A percentile compares a stretch with the other conserved stretches of the same genome.
Evolutionary conservation across 495 filamentous ascomycete genomes (phyloP).

Genomic region (Neurospora intermedia): DNA sequence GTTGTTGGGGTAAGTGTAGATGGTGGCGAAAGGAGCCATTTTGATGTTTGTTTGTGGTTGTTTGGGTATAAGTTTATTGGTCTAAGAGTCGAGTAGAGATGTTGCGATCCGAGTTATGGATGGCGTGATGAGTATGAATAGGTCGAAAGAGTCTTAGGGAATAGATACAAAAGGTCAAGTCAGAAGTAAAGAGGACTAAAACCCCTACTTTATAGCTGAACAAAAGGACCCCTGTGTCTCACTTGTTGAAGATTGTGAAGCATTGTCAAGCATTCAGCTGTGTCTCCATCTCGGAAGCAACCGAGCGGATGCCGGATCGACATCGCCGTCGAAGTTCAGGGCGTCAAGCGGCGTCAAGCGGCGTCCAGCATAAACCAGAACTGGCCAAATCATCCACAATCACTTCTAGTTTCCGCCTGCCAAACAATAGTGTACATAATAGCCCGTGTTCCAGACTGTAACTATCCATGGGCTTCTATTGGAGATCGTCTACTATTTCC

Average conservation of each 20-base stretch:
- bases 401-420: not conserved
- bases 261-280: not conserved
- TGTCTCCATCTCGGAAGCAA: not conserved
- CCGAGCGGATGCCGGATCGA: not conserved
- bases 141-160: not conserved
- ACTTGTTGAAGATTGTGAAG: not conserved
- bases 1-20: slow-evolving; percentile 38
- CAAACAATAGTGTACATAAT: not conserved
- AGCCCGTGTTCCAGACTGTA: not conserved
- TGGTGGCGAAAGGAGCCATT: slow-evolving; percentile 46
- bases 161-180: not conserved
- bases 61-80: not conserved
- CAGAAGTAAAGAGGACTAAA: not conserved
- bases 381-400: not conserved
- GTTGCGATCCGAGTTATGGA: not conserved
- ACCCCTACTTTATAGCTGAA: not conserved
- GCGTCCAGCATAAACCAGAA: not conserved
- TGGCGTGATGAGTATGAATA: not conserved
- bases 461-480: not conserved
- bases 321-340: not conserved
- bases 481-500: not conserved
- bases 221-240: not conserved
- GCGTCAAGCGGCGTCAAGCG: too few relatives aligned
- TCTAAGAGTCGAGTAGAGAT: not conserved
- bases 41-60: not conserved